These are phyloP conservation scores for Scenedesmus sp. DNA, from an alignment of 163 green algal genomes.

Conservation along the genomic window DNA sequence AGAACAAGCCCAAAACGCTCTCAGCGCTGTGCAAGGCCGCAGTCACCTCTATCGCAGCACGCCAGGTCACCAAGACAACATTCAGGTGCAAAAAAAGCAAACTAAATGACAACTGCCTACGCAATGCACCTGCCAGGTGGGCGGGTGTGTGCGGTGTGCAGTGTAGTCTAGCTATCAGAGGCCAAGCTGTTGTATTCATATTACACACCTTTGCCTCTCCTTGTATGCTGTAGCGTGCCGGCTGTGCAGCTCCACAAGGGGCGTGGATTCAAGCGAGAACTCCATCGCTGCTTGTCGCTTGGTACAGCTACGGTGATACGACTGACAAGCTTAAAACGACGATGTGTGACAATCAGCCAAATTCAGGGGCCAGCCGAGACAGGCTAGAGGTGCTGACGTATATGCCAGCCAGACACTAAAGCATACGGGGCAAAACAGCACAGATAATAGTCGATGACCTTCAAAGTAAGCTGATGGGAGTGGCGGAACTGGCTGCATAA, in stretches of 20 bases:
- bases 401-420: not conserved
- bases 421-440: too few species aligned
- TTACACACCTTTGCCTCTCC: not conserved
- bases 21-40: not conserved
- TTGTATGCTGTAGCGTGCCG: not conserved
- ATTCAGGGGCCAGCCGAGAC: not conserved
- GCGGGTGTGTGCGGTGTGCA: not conserved
- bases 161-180: not conserved
- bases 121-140: not conserved
- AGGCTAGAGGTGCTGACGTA: constrained; percentile 3
- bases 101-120: not conserved
- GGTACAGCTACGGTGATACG: not conserved
- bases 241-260: constrained; percentile 2
- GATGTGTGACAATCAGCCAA: not conserved
- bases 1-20: constrained; percentile 6
- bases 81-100: not conserved
- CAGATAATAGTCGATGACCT: too few species aligned
- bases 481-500: not conserved
- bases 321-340: not conserved
- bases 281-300: not conserved
- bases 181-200: not conserved
- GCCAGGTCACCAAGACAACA: not conserved
- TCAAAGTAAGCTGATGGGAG: not conserved
- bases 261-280: constrained; percentile 1
- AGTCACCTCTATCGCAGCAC: not conserved